Evolutionary conservation across 75 land plant species (phyloP), one percentile per base, ranked within the genome.

Genomic region (Cupressus sempervirens): DNA sequence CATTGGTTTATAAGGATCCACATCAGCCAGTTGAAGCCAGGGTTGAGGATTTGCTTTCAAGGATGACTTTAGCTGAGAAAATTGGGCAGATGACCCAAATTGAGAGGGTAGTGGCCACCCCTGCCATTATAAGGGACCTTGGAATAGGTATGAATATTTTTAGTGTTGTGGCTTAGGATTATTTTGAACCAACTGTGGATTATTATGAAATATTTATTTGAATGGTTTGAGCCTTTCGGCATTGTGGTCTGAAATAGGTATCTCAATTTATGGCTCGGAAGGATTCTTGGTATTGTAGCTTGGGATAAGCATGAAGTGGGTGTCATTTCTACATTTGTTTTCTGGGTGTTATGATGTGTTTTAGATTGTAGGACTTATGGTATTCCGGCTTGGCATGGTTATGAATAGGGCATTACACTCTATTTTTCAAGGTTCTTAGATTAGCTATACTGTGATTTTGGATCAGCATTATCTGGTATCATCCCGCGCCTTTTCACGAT

Each of bases 31-130:
- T 93, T 32, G 89, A 88, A 15, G 81, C 38, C 18, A 82, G 97
- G 35, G 87, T 95, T 1, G 81, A 83, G 14, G 95, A 93, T 86
- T 84, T 93, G 46, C 82, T 93, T 77, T 73, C 84, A 10, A 73
- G 92, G 52, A 93, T 93, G 95, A 92, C 92, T 2, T 82, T 93
- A 0, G 88, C 86, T 26, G 95, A 93, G 82, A 93, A 93, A 83
- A 89, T 93, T 79, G 95, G 95, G 82, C 95, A 93, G 86, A 93
- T 93, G 95, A 87, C 94, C 4, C 95, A 93, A 72, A 91, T 91
- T n/a, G 95, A 92, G 36, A 83, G 92, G 9, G 62, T 35, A 3
- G 86, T 81, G 35, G 87, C 93, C 7, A 82, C 86, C 29, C 80
- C 90, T 58, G 86, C 86, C 18, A 85, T 92, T 20, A 80, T 92